These are phyloP conservation scores for rapeseed (Brassica napus) DNA, from an alignment of 345 rosid genomes.

Conservation along the genomic window DNA sequence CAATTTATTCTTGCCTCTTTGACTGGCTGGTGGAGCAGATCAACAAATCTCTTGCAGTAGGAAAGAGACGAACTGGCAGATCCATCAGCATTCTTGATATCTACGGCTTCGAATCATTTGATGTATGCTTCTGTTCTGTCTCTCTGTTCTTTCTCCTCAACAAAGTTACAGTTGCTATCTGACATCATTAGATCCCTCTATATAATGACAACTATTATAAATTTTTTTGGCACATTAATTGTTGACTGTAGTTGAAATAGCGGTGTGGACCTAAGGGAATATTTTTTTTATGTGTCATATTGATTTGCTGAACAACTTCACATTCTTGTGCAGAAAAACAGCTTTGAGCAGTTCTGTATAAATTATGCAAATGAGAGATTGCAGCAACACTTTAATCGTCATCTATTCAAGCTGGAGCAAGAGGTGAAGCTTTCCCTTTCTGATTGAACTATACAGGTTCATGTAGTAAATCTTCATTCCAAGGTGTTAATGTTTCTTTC, in stretches of 20 bases:
- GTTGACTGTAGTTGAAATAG: neutral
- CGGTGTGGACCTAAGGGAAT: too few relatives aligned
- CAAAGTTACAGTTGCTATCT: neutral
- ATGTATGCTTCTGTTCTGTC: slow-evolving; percentile 51
- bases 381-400: slow-evolving; percentile 99
- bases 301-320: slow-evolving; percentile 17
- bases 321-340: slow-evolving; percentile 72
- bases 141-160: neutral
- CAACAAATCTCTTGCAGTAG: slow-evolving; percentile 92
- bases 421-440: slow-evolving; percentile 57
- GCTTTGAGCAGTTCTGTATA: slow-evolving; percentile 99
- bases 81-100: slow-evolving; percentile 99
- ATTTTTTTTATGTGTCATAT: too few relatives aligned
- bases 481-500: slow-evolving; percentile 14
- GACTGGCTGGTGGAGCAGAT: slow-evolving; percentile 97
- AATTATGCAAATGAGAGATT: slow-evolving; percentile 98
- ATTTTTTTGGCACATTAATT: neutral
- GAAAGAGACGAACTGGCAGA: slow-evolving; percentile 92
- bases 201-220: slow-evolving; percentile 2
- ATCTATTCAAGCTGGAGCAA: slow-evolving; percentile 94
- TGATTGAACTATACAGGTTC: neutral
- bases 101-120: slow-evolving; percentile 97
- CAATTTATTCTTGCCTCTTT: slow-evolving; percentile 85
- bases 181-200: slow-evolving; percentile 14
- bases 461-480: too few relatives aligned